phyloP scores from a whole-genome alignment of 371 early-diverging fungal genomes.

The Syncephalastrum contaminatum region DNA sequence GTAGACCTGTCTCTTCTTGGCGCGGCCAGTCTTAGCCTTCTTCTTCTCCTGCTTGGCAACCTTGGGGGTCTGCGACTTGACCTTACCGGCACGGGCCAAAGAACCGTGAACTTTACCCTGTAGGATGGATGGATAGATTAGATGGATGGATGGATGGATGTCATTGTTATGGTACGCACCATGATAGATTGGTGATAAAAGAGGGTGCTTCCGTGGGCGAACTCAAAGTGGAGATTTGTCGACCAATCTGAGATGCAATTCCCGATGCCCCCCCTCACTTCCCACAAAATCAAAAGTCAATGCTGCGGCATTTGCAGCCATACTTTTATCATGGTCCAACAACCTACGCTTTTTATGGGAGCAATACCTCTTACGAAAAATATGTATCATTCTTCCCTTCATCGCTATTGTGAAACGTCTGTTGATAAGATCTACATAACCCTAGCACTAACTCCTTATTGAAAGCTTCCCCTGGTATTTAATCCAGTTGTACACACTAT shows the following conservation, averaged over 20 bases:
- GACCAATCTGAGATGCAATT: not conserved
- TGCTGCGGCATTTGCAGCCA: not conserved
- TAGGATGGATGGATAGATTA: constrained; percentile 12
- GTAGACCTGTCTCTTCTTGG: constrained; percentile 97
- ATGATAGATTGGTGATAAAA: constrained; percentile 24
- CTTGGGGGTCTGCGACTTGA: constrained; percentile 99
- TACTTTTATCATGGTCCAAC: not conserved
- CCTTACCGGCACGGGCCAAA: constrained; percentile 99
- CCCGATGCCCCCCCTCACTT: not conserved
- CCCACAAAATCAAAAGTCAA: not conserved
- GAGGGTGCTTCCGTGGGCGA: constrained; percentile 2
- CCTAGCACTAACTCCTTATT: no score
- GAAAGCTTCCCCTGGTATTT: no score
- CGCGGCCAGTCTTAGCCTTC: constrained; percentile 93
- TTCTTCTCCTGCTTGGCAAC: constrained; percentile 98
- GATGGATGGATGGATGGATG: constrained; percentile 14
- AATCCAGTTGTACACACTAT: no score
- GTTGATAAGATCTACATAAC: no score
- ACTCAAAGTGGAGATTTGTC: no score
- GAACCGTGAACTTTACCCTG: constrained; percentile 99
- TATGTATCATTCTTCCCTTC: no score
- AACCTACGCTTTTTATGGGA: no score
- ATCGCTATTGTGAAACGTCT: no score
- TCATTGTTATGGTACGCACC: constrained; percentile 16
- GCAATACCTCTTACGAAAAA: no score